Conservation (phyloP, 2,329 filamentous ascomycete species). For the Aspergillus hortae region DNA sequence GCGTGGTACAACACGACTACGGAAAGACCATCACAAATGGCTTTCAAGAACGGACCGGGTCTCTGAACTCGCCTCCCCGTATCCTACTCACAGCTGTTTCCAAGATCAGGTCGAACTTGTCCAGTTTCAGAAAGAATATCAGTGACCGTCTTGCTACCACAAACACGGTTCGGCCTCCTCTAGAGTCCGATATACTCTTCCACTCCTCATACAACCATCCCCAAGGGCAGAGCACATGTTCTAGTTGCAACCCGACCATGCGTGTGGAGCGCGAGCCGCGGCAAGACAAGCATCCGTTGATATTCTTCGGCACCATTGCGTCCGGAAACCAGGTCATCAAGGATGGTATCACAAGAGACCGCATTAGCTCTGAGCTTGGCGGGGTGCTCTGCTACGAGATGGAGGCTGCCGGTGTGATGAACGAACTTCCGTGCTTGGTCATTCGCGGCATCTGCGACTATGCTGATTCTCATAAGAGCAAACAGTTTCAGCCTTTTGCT, state of each 20-base stretch:
- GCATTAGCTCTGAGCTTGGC: background rate
- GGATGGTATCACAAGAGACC: background rate
- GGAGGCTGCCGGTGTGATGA: background rate
- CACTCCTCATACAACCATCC: no score
- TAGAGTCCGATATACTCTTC: no score
- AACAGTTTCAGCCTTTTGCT: conserved; percentile 28
- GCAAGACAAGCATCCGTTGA: background rate
- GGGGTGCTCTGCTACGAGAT: background rate
- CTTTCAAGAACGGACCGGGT: background rate
- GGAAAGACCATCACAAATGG: background rate
- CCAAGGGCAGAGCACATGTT: background rate
- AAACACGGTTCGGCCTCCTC: no score
- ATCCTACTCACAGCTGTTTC: background rate
- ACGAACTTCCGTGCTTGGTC: conserved; percentile 2
- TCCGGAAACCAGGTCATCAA: background rate
- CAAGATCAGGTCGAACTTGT: background rate
- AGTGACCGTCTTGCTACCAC: no score
- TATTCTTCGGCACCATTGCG: background rate
- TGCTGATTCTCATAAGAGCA: conserved; percentile 27
- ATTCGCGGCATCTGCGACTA: conserved; percentile 21
- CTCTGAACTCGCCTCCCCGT: background rate
- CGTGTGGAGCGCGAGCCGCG: background rate
- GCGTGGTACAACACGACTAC: background rate
- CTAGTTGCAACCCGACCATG: background rate
- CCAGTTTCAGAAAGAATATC: no score